Conservation (phyloP, 208 protist species). For the Wallacemonas rigidus region DNA sequence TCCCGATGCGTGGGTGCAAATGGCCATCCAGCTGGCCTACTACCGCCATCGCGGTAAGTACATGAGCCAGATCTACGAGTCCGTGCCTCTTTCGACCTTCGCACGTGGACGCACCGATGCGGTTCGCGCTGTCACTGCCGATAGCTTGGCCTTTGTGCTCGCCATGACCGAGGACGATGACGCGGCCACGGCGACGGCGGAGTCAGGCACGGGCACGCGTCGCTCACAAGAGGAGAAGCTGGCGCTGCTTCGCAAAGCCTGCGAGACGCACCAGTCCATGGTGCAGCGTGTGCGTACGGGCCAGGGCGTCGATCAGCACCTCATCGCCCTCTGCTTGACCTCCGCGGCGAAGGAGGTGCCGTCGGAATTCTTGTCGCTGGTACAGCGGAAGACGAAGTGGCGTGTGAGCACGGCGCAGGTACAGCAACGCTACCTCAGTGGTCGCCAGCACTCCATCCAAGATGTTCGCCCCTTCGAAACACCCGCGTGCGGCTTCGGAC, state of each 20-base stretch:
- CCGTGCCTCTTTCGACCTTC: constrained; percentile 62
- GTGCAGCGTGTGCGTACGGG: constrained; percentile 71
- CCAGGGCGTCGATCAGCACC: constrained; percentile 82
- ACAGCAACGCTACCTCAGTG: constrained; percentile 65
- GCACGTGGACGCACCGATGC: constrained; percentile 77
- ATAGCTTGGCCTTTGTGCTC: constrained; percentile 57
- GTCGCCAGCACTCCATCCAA: constrained; percentile 36
- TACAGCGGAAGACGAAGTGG: constrained; percentile 70
- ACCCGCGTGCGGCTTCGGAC: constrained; percentile 85
- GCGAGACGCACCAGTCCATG: constrained; percentile 50
- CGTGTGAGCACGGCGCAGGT: constrained; percentile 82
- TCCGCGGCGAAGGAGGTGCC: constrained; percentile 46
- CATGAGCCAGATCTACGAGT: constrained; percentile 78
- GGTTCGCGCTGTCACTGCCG: constrained; percentile 62
- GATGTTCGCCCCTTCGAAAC: constrained; percentile 44
- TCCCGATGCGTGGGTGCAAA: constrained; percentile 81
- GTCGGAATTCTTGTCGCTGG: constrained; percentile 65
- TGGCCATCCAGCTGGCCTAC: constrained; percentile 86
- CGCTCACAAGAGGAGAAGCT: constrained; percentile 24
- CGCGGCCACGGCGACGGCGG: not conserved
- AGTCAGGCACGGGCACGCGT: not conserved
- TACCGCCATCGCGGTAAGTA: constrained; percentile 57
- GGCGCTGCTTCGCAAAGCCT: constrained; percentile 54
- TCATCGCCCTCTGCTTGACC: constrained; percentile 88
- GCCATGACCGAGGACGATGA: constrained; percentile 25